Base-by-base conservation (phyloP, 495 filamentous ascomycete species). In the Neurospora sp. region DNA sequence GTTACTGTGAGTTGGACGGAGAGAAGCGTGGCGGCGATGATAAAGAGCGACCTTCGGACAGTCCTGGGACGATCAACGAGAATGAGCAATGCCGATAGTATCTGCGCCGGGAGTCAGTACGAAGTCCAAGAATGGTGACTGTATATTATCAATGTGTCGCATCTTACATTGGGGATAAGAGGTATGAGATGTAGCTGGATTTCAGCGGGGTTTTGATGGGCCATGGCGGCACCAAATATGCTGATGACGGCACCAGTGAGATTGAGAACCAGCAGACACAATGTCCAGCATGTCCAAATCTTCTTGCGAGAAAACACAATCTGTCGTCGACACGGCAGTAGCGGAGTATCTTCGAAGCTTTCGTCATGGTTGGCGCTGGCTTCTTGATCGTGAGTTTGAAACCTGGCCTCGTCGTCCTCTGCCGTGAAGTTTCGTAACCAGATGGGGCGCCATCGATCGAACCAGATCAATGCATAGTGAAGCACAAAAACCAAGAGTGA, bases 391-490 rank as follows among this genome's bases (percentile, higher is more conserved):
- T 5, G 7, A 16, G 11, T 18, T 66, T 9, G 53, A 16, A 66
- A 37, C 1, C 27, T 35, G 12, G 22, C 27, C 6, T 69, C 75
- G 22, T 73, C 10, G 1, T 76, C 10, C 71, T 80, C 76, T 7
- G 75, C 70, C 0, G 76, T 76, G 66, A 82, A 78, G 37, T 66
- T 74, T 35, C 77, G 77, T 46, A 82, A 73, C 79, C 79, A 82
- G 20, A 74, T 11, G 5, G 80, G 80, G 6, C 79, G 77, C 66
- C 68, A 68, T 7, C 71, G 53, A 3, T 38, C 46, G 53, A 66
- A 37, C 79, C 80, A 78, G 3, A 76, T 12, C 12, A 77, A 73
- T 14, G 73, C 73, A 48, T 81, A 82, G 41, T 78, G 80, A 40
- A 79, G 72, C 0, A 77, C 59, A 5, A 79, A 72, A 12, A 76